Evolutionary conservation across 2,329 filamentous ascomycete species (phyloP), one percentile per base, ranked within the genome.

Genomic region (Plectosphaerella sp.): DNA sequence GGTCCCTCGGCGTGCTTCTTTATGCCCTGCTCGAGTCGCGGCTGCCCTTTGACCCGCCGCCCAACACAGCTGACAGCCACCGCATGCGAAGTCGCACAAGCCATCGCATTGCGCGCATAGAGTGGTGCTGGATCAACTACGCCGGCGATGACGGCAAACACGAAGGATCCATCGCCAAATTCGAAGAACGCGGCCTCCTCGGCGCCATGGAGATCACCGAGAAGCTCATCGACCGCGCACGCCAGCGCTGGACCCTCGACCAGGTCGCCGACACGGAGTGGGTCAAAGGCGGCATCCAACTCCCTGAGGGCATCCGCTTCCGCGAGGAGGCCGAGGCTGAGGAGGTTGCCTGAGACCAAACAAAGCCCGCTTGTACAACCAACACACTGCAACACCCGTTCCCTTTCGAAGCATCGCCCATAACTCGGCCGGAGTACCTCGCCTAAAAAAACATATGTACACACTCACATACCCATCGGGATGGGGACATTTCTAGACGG

Each of bases 11-110:
- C 49, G 94, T 99, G 1, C 74, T 97, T 3, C 79, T 97, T 0
- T 99, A 97, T 66, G 91, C 94, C 2, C 81, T 97, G 4, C 86
- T 97, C 68, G 94, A 99, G 71, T 88, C 88, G n/a, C 82, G 93
- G 25, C 73, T 99, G 16, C 94, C 94, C 0, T 99, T 99, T 61
- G 94, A 99, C 65, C 89, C 91, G 1, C 92, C 93, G 0, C 87
- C 88, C 15, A 88, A 89, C 61, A 39, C 37, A 5, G 87, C 84
- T 47, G 90, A 91, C 61, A 83, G 83, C 24, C 81, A 87, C 57
- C 84, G 87, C 60, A 87, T 90, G 80, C 78, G 88, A 61, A 92
- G 88, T 60, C 79, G 90, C 51, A 93, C 90, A 0, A 93, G 88
- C 49, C 94, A 99, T 66, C 86, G 92, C n/a, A 97, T 99, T 55